Conservation (phyloP, 495 filamentous ascomycete genomes). For the Penicillium subrubescens region DNA sequence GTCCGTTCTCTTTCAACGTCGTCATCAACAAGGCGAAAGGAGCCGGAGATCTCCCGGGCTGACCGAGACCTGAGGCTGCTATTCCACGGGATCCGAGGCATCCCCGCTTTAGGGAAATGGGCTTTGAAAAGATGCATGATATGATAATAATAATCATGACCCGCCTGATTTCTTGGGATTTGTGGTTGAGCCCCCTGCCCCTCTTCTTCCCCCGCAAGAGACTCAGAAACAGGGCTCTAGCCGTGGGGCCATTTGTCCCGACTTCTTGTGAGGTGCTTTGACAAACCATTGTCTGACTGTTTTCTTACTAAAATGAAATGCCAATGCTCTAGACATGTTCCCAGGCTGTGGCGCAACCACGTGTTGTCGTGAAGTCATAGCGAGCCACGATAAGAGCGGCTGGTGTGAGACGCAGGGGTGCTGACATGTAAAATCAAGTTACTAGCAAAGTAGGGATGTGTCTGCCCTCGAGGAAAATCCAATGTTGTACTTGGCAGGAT, state of each 20-base stretch:
- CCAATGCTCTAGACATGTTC: not conserved
- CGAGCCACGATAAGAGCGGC: not conserved
- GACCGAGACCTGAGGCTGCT: not conserved
- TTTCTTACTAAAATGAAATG: not conserved
- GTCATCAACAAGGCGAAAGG: conserved; percentile 1
- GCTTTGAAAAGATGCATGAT: not conserved
- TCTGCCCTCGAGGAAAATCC: not conserved
- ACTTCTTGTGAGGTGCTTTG: not conserved
- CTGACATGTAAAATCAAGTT: not conserved
- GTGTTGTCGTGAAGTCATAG: conserved; percentile 20
- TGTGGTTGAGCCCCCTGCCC: not conserved
- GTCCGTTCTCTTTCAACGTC: conserved; percentile 15
- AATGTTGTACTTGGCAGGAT: not conserved
- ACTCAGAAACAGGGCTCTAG: not conserved
- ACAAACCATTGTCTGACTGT: not conserved
- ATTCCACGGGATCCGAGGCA: not conserved
- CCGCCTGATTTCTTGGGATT: not conserved
- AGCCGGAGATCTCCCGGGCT: conserved; percentile 4
- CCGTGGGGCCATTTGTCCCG: not conserved
- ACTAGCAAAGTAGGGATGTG: not conserved
- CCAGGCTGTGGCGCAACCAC: conserved; percentile 25
- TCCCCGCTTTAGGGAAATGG: not conserved
- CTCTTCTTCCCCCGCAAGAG: not conserved
- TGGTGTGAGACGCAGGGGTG: not conserved
- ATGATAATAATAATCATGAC: not conserved